Conservation (phyloP, 108 stramenopile genomes). For the Ochromonas danica region DNA sequence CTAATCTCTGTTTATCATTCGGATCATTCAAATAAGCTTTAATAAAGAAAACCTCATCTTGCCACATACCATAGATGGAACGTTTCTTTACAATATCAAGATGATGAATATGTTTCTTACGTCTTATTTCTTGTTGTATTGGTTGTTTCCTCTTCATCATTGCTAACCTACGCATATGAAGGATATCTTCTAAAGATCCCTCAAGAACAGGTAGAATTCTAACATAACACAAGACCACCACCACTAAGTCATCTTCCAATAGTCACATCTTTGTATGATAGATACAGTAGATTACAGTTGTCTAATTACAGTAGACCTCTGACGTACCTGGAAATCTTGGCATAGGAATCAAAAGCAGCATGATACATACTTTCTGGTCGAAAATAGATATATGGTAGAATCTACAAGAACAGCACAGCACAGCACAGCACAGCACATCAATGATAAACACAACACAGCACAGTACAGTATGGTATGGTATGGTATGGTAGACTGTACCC, state of each 20-base stretch:
- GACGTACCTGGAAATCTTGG: neutral
- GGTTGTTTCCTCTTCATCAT: neutral
- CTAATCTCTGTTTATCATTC: constrained; percentile 36
- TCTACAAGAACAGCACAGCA: neutral
- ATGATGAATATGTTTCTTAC: constrained; percentile 12
- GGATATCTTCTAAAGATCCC: neutral
- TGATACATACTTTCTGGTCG: constrained; percentile 6
- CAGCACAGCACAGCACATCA: neutral
- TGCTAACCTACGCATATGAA: no score
- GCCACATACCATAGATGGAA: constrained; percentile 46
- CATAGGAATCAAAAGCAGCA: neutral
- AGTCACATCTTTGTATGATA: no score
- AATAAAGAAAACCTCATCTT: constrained; percentile 23
- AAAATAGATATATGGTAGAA: constrained; percentile 27
- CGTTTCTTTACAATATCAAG: constrained; percentile 31
- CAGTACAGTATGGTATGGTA: no score
- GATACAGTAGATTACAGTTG: no score
- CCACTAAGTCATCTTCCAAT: no score
- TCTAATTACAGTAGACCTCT: neutral
- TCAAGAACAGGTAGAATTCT: neutral
- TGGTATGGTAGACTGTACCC: constrained; percentile 41
- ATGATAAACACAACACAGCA: no score
- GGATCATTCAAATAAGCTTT: constrained; percentile 49
- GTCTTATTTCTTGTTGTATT: neutral
- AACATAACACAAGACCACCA: no score